Evolutionary conservation across 495 filamentous ascomycete species (phyloP), one percentile per base, ranked within the genome.

Genomic region (Cryomyces minteri): DNA sequence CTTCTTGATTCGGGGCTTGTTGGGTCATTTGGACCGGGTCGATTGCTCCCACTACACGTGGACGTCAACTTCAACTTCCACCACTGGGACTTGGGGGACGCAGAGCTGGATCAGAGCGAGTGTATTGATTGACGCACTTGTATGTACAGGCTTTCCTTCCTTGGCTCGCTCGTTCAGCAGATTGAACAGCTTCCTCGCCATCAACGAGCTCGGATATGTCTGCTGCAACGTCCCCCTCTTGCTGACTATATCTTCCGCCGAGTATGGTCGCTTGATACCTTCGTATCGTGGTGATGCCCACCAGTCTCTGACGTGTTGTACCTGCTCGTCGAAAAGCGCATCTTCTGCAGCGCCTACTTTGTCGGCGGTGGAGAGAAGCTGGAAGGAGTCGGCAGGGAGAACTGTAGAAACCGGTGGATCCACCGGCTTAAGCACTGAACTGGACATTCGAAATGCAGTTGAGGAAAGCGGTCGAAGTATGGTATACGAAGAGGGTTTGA

Each of bases 1-100:
- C 80, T 62, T 98, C 92, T 59, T 96, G 90, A 62, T 95, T 81
- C 1, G 81, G 74, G 28, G 90, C 92, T 67, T 96, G 92, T 62
- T 98, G 90, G 31, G 92, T 95, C 90, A 98, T 96, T 64, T 98
- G 90, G 6, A 95, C 75, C 11, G 90, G 90, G 57, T 98, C 90
- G 64, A 98, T 94, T 46, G 88, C 92, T 48, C 90, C 90, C 81
- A 98, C 83, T 88, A 42, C 41, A 32, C 32, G 33, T 52, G 39
- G 40, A 50, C 10, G 18, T 33, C 33, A 38, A 48, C 34, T 10
- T 51, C 48, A 54, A 50, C 33, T 6, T 39, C 31, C 32, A 39
- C 12, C 34, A 36, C 31, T 7, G 43, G 38, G 30, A 30, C 10
- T 14, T 25, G 45, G 38, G n/a, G 8, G 41, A 39, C 49, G 41